phyloP scores from a whole-genome alignment of 2,329 filamentous ascomycete species.

The Alternaria consortialis region DNA sequence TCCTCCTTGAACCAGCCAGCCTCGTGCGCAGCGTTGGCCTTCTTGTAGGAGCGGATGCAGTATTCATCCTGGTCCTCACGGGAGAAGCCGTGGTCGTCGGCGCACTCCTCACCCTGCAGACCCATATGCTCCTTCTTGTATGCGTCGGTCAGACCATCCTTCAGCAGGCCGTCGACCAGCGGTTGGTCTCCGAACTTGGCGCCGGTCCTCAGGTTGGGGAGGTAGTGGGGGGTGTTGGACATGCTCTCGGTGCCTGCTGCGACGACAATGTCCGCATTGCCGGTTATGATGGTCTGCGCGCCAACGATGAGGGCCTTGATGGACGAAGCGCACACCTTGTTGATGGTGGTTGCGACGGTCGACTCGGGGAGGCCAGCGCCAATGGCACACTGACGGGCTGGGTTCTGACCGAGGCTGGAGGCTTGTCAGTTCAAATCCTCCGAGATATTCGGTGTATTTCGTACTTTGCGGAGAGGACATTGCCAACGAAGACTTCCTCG shows the following conservation, averaged over 20 bases:
- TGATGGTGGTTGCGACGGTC: constrained; percentile 89
- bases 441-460: constrained; percentile 28
- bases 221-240: constrained; percentile 97
- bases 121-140: constrained; percentile 99
- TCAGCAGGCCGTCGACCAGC: constrained; percentile 88
- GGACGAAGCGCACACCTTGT: constrained; percentile 98
- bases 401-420: constrained; percentile 90
- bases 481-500: constrained; percentile 97
- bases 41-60: constrained; percentile 93
- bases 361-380: constrained; percentile 82
- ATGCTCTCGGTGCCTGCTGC: constrained; percentile 97
- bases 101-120: constrained; percentile 89
- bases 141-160: constrained; percentile 93
- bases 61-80: constrained; percentile 93
- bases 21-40: constrained; percentile 85
- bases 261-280: constrained; percentile 90
- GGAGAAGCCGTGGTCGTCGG: constrained; percentile 79
- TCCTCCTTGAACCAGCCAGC: constrained; percentile 83
- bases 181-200: constrained; percentile 93
- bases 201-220: constrained; percentile 83
- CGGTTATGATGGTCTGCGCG: constrained; percentile 96
- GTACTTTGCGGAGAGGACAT: constrained; percentile 95
- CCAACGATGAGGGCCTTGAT: constrained; percentile 95
- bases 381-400: constrained; percentile 92
- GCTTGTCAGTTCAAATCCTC: constrained; percentile 19